Percentiles rank a stretch among this genome's conserved stretches.
These are phyloP conservation scores for Talaromyces proteolyticus DNA, from an alignment of 495 filamentous ascomycete species.

Conservation along the genomic window DNA sequence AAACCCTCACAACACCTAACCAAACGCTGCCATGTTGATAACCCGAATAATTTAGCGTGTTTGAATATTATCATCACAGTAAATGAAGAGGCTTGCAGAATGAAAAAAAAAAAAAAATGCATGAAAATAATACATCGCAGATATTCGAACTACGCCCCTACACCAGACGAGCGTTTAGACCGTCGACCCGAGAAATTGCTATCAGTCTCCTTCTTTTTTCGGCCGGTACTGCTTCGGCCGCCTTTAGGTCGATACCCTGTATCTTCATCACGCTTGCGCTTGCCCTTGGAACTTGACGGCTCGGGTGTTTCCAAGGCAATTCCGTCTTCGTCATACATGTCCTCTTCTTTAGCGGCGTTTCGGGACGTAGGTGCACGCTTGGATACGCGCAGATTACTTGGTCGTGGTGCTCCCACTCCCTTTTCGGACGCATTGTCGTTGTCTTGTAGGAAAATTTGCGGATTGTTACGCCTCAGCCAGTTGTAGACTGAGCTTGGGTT, in stretches of 20 bases:
- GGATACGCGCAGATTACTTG: slow-evolving; percentile 31
- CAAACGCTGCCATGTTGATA: too few relatives aligned
- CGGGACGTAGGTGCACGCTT: slow-evolving; percentile 27
- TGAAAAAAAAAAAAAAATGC: background rate
- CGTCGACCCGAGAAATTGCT: slow-evolving; percentile 21
- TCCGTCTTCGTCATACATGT: slow-evolving; percentile 47
- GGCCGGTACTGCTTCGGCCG: slow-evolving; percentile 49
- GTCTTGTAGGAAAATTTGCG: slow-evolving; percentile 78
- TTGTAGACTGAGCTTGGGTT: slow-evolving; percentile 87
- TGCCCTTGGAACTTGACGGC: slow-evolving; percentile 31
- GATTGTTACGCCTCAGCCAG: slow-evolving; percentile 80
- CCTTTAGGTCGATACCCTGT: slow-evolving; percentile 66
- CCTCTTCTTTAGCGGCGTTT: slow-evolving; percentile 40
- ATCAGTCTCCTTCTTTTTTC: slow-evolving; percentile 57
- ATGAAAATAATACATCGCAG: too few relatives aligned
- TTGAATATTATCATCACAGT: too few relatives aligned
- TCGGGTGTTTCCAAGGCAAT: slow-evolving; percentile 33
- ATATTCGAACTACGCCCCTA: slow-evolving; percentile 4
- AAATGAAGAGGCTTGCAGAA: too few relatives aligned
- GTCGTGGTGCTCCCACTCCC: slow-evolving; percentile 33
- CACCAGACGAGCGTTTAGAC: slow-evolving; percentile 21
- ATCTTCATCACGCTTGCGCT: slow-evolving; percentile 63
- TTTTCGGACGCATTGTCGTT: slow-evolving; percentile 62
- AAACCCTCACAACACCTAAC: too few relatives aligned
- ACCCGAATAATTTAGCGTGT: too few relatives aligned